Evolutionary conservation across 2,329 filamentous ascomycete species (phyloP).

Genomic region (Chaetomiaceae sp.): DNA sequence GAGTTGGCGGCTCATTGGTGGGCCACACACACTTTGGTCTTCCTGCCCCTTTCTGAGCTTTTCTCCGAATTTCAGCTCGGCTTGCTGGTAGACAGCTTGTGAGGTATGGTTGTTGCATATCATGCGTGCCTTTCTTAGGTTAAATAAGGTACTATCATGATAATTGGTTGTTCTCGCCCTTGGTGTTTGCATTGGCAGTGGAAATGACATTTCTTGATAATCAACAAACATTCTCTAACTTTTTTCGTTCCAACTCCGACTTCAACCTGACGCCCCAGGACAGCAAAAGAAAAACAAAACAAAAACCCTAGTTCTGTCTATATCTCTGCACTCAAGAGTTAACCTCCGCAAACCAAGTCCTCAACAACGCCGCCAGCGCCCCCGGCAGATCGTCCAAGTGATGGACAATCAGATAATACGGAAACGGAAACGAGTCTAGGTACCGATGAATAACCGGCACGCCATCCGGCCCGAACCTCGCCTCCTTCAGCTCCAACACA

Average conservation of each 20-base stretch:
- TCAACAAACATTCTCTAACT: no score
- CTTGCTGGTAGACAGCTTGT: not conserved
- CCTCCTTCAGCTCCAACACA: conserved; percentile 85
- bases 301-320: not conserved
- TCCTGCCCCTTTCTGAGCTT: no score
- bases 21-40: no score
- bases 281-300: not conserved
- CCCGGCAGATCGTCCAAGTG: conserved; percentile 86
- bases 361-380: conserved; percentile 79
- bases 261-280: not conserved
- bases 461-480: conserved; percentile 63
- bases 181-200: no score
- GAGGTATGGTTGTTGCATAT: no score
- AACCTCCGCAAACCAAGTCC: conserved; percentile 89
- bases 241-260: no score
- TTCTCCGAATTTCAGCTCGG: no score
- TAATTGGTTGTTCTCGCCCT: no score
- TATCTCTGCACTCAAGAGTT: conserved; percentile 34
- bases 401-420: conserved; percentile 92
- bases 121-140: not conserved
- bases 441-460: conserved; percentile 83
- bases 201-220: no score
- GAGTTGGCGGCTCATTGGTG: conserved; percentile 1
- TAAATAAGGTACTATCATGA: no score
- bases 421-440: conserved; percentile 92